Base-by-base conservation (phyloP, 1,284 basidiomycete genomes). In the Trichosporon asahii region DNA sequence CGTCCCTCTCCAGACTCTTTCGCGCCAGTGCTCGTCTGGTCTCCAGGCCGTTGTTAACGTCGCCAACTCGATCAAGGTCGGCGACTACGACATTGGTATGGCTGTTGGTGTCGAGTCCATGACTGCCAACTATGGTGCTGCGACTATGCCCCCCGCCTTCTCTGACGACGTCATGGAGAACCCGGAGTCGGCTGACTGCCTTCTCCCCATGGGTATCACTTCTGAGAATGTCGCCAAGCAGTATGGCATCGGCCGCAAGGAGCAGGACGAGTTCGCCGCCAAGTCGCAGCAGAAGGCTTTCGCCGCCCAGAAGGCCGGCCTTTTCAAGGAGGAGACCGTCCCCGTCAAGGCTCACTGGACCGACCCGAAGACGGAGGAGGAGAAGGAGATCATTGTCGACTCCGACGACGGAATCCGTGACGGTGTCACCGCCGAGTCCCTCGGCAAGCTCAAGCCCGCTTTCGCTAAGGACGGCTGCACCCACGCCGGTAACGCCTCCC, bases 61-160 rank as follows among this genome's bases (percentile, higher is more conserved):
- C 76, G 95, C 96, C 66, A 93, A 93, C 82, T 88, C 93, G 83
- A 98, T 99, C 80, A 84, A 85, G 66, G 82, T 87, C 4, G 93
- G 93, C 1, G 89, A 94, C 84, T 95, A 95, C 76, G 91, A 95
- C 82, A 91, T 98, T 79, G 95, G 96, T 75, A 94, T 98, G 72
- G 93, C 92, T 79, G 93, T 94, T 64, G 96, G 96, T 80, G 94
- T 96, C 49, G 96, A 99, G 85, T 92, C 90, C 61, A 99, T 99
- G 96, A 94, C 94, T 0, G 88, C 89, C 78, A 90, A 92, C 69
- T 95, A 88, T 80, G 93, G 92, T 60, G 87, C 91, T 27, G 87
- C 86, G 76, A 89, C 89, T 55, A 88, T 88, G 83, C 91, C 89
- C 66, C 86, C 89, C 68, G 88, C 89, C 65, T 91, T 89, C 86